phyloP scores from a whole-genome alignment of 1,284 basidiomycete genomes.

The Entoloma clypeatum region DNA sequence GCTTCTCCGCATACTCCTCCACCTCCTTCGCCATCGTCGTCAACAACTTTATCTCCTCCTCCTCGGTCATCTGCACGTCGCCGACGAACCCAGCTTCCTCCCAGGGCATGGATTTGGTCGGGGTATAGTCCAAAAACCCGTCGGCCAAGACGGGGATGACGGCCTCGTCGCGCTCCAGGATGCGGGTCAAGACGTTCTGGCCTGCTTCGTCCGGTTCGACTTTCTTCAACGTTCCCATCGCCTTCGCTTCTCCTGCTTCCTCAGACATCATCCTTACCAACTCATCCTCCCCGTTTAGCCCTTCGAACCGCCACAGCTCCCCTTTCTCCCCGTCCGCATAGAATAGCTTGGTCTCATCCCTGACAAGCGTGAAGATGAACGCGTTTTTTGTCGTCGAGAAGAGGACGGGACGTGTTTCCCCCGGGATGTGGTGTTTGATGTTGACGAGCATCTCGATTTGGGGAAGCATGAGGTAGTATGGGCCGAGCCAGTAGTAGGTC shows the following conservation, averaged over 20 bases:
- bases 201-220: slow-evolving; percentile 26
- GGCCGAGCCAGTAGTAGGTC: slow-evolving; percentile 31
- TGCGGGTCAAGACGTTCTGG: slow-evolving; percentile 20
- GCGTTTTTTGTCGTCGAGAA: slow-evolving; percentile 23
- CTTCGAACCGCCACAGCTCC: slow-evolving; percentile 19
- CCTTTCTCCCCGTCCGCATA: slow-evolving; percentile 16
- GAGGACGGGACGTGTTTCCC: slow-evolving; percentile 31
- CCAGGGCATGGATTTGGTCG: slow-evolving; percentile 20
- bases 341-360: slow-evolving; percentile 17
- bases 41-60: slow-evolving; percentile 13
- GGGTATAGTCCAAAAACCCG: slow-evolving; percentile 29
- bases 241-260: slow-evolving; percentile 15
- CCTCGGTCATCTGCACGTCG: slow-evolving; percentile 6
- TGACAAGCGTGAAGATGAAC: slow-evolving; percentile 23
- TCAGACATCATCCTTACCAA: slow-evolving; percentile 19
- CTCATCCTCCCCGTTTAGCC: slow-evolving; percentile 16
- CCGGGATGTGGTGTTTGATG: slow-evolving; percentile 29
- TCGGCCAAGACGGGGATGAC: slow-evolving; percentile 30
- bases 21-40: slow-evolving; percentile 11
- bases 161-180: slow-evolving; percentile 28
- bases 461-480: slow-evolving; percentile 36
- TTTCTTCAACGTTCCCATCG: slow-evolving; percentile 12
- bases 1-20: slow-evolving; percentile 7
- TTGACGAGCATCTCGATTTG: slow-evolving; percentile 36
- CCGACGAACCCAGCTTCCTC: slow-evolving; percentile 19